Evolutionary conservation across 768 basidiomycete genomes (phyloP), one percentile per base, ranked within the genome.

Genomic region (Tephrocybe rancida): DNA sequence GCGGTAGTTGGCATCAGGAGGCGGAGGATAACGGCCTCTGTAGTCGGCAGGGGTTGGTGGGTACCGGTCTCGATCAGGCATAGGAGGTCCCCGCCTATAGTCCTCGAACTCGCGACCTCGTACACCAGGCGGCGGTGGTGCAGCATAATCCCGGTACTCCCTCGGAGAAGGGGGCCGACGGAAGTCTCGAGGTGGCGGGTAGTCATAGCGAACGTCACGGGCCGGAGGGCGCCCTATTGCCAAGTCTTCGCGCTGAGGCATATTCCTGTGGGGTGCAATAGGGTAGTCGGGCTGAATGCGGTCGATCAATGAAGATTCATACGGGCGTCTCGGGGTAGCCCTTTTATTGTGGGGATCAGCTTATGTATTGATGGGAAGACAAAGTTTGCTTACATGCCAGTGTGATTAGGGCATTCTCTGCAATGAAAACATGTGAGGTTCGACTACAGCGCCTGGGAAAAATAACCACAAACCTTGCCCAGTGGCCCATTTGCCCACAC

Each of bases 401-500:
- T 66, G 62, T 79, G 67, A 59, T 82, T 86, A 9, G 87, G 85
- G 58, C 90, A 92, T 68, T 92, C 90, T 65, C 90, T 92, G 58
- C 6, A 24, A 48, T 37, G 13, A 42, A 34, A 30, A 32, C 22
- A n/a, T 38, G 30, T 41, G 45, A 43, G 32, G 16, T 51, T 32
- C 52, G 46, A 32, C 27, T 6, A 3, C 3, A 13, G n/a, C n/a
- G n/a, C n/a, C 22, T 37, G 22, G 9, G 21, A 39, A 24, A 25
- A 32, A 60, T 27, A 19, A 38, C 35, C 7, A 70, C 81, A 43
- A 58, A 90, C 91, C 91, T 87, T 22, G 92, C 92, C 91, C 92
- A 94, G 68, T 95, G 92, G 25, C 92, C 92, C 70, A 81, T 76
- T 62, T 89, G 83, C 21, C 89, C 92, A 49, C 92, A 95, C 61